Evolutionary conservation across 305 asterid genomes (phyloP).

Genomic region (Fraxinus baroniana): DNA sequence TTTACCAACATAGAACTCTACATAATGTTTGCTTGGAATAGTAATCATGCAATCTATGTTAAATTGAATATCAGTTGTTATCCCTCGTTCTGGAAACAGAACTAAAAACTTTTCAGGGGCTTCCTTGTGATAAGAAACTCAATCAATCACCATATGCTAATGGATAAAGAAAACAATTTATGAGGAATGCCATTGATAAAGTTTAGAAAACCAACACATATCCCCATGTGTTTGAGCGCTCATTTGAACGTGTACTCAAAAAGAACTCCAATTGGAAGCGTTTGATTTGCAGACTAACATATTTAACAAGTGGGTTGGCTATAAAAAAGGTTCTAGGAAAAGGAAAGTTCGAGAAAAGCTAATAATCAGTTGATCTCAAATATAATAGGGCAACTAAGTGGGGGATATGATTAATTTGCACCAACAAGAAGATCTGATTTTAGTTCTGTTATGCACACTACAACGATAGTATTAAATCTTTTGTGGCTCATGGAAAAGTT

Average conservation of each 20-base stretch:
- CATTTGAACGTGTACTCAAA: background rate
- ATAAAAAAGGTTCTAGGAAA: background rate
- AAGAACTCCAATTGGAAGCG: conserved; percentile 1
- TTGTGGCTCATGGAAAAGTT: background rate
- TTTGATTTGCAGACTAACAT: conserved; percentile 5
- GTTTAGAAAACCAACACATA: background rate
- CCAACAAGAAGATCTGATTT: background rate
- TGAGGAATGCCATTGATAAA: background rate
- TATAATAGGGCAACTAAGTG: background rate
- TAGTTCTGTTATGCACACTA: background rate
- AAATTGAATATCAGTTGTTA: background rate
- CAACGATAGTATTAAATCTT: background rate
- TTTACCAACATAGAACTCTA: background rate
- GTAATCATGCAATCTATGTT: background rate
- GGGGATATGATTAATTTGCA: conserved; percentile 9
- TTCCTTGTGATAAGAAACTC: background rate
- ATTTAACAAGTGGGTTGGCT: background rate
- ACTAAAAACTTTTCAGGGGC: background rate
- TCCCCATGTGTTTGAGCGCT: background rate
- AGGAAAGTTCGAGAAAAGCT: conserved; percentile 2
- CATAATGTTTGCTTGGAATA: background rate
- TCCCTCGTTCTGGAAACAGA: background rate
- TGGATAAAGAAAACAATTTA: background rate
- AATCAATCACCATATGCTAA: background rate
- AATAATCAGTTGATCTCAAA: conserved; percentile 4